These are phyloP conservation scores for Tremella fuciformis DNA, from an alignment of 768 basidiomycete species.

Conservation along the genomic window DNA sequence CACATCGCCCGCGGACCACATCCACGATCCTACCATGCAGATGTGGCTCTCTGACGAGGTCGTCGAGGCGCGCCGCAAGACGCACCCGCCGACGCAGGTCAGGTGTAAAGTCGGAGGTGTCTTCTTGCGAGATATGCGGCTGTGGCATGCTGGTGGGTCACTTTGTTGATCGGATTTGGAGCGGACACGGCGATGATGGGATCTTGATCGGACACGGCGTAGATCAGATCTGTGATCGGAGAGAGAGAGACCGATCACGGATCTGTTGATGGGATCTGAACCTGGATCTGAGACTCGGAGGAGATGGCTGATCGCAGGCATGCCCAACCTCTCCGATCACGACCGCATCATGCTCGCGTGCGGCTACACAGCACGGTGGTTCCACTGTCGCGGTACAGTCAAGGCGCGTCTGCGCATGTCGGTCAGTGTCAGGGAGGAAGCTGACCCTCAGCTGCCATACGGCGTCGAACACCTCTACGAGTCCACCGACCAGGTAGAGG, in stretches of 20 bases:
- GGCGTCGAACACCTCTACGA: slow-evolving; percentile 9
- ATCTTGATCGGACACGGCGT: too few relatives aligned
- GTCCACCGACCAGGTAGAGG: slow-evolving; percentile 3
- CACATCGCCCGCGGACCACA: not conserved
- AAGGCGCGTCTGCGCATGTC: not conserved
- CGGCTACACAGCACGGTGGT: slow-evolving; percentile 5
- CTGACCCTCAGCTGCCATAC: not conserved
- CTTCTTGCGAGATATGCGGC: slow-evolving; percentile 7
- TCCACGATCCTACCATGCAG: not conserved
- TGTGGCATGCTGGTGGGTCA: slow-evolving; percentile 7
- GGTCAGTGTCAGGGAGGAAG: not conserved
- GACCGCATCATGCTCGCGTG: slow-evolving; percentile 10
- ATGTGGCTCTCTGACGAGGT: slow-evolving; percentile 1
- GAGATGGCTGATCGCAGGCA: not conserved
- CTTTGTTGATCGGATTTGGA: too few relatives aligned
- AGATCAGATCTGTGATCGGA: too few relatives aligned
- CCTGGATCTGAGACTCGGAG: not conserved
- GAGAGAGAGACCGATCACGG: too few relatives aligned
- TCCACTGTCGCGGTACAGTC: not conserved
- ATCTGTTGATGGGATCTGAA: not conserved
- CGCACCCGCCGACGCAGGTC: slow-evolving; percentile 2
- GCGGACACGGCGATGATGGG: too few relatives aligned
- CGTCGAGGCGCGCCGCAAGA: not conserved
- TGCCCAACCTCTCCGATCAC: not conserved
- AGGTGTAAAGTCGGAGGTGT: slow-evolving; percentile 1